These are phyloP conservation scores for Metschnikowia gruessii DNA, from an alignment of 805 yeast genomes.

Conservation along the genomic window DNA sequence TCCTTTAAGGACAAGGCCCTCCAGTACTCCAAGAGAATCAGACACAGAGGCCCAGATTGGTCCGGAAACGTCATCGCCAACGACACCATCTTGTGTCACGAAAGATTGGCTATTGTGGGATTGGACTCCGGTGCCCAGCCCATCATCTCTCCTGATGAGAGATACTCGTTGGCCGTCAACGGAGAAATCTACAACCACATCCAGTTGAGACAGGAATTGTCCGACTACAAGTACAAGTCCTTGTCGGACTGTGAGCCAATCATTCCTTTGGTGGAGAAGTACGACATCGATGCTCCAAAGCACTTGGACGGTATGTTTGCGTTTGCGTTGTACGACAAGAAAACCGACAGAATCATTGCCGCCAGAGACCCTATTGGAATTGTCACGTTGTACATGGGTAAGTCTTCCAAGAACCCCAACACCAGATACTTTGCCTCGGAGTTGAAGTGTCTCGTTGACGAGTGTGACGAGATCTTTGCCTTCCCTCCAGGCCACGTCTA, in stretches of 20 bases:
- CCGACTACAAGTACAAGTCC: slow-evolving; percentile 76
- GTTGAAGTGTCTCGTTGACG: slow-evolving; percentile 88
- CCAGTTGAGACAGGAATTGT: slow-evolving; percentile 71
- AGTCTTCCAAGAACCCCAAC: slow-evolving; percentile 62
- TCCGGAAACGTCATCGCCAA: slow-evolving; percentile 87
- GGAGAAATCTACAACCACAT: slow-evolving; percentile 99
- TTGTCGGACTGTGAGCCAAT: slow-evolving; percentile 96
- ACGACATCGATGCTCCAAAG: slow-evolving; percentile 88
- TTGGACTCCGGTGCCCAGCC: slow-evolving; percentile 99
- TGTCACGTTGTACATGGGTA: slow-evolving; percentile 95
- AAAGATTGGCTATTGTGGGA: slow-evolving; percentile 97
- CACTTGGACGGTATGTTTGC: slow-evolving; percentile 98
- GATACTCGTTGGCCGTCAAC: slow-evolving; percentile 79
- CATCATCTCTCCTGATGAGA: slow-evolving; percentile 73
- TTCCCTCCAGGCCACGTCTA: slow-evolving; percentile 99
- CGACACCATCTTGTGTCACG: slow-evolving; percentile 85
- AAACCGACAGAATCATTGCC: slow-evolving; percentile 84
- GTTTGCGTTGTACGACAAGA: slow-evolving; percentile 82
- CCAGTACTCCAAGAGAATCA: slow-evolving; percentile 84
- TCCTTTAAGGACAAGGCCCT: slow-evolving; percentile 84
- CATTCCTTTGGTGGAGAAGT: slow-evolving; percentile 85
- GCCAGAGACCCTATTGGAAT: slow-evolving; percentile 99
- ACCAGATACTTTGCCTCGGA: slow-evolving; percentile 91
- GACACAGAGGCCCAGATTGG: slow-evolving; percentile 99
- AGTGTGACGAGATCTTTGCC: slow-evolving; percentile 87